These are phyloP conservation scores for Colletotrichum sp. DNA, from an alignment of 2,329 filamentous ascomycete species.

Conservation along the genomic window DNA sequence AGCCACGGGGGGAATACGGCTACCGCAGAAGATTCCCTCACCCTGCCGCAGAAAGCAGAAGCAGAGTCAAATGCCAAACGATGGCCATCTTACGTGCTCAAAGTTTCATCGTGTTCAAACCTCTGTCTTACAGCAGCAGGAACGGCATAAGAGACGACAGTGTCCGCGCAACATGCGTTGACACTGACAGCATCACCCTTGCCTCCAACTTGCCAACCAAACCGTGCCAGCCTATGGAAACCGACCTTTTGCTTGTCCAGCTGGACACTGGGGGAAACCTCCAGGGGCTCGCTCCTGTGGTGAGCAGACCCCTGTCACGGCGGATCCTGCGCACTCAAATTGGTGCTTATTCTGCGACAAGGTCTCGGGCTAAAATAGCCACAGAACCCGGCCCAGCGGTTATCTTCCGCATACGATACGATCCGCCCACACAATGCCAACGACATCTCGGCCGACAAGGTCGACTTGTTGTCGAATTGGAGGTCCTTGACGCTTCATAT, in stretches of 20 bases:
- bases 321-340: constrained; percentile 3
- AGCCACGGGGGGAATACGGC: not conserved
- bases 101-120: not conserved
- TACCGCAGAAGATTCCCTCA: not conserved
- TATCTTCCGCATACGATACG: not conserved
- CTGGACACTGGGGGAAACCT: not conserved
- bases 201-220: not conserved
- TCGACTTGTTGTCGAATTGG: not conserved
- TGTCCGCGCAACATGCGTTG: not conserved
- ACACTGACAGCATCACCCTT: constrained; percentile 5
- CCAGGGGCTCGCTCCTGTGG: not conserved
- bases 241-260: not conserved
- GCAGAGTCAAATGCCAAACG: not conserved
- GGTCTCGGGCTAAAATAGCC: constrained; percentile 13
- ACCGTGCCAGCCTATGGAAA: not conserved
- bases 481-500: not conserved
- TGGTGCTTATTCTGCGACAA: constrained; percentile 15
- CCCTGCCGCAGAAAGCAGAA: not conserved
- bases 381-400: constrained; percentile 10
- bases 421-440: not conserved
- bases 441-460: not conserved
- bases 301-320: constrained; percentile 1
- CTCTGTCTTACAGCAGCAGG: not conserved
- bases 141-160: not conserved
- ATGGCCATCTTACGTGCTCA: not conserved